Evolutionary conservation across 805 yeast genomes (phyloP).

Genomic region (Debaryomyces castellii): DNA sequence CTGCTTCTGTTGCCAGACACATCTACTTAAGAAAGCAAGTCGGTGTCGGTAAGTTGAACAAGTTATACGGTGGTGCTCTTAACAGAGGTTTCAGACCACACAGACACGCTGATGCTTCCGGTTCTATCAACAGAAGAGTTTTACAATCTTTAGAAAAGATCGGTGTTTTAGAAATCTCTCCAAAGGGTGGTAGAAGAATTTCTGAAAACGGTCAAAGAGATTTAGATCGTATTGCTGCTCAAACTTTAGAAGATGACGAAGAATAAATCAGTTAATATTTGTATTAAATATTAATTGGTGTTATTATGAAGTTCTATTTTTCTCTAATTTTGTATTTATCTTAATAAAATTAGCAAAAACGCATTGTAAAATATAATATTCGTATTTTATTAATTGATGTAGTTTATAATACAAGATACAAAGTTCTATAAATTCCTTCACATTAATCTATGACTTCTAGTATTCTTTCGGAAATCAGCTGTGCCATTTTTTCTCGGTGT

Average conservation of each 20-base stretch:
- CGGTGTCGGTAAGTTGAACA: constrained; percentile 99
- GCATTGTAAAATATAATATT: constrained; percentile 19
- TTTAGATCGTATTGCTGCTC: constrained; percentile 99
- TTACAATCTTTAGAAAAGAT: constrained; percentile 98
- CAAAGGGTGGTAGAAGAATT: constrained; percentile 99
- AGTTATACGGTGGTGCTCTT: constrained; percentile 97
- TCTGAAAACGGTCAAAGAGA: constrained; percentile 99
- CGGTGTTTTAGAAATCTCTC: constrained; percentile 93
- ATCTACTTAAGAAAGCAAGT: constrained; percentile 98
- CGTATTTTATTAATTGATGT: constrained; percentile 1
- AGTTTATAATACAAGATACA: neutral
- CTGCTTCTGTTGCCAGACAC: constrained; percentile 99
- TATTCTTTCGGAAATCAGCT: constrained; percentile 13
- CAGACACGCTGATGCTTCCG: constrained; percentile 98
- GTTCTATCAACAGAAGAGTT: constrained; percentile 98
- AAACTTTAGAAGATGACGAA: constrained; percentile 92
- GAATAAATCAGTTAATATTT: constrained; percentile 24
- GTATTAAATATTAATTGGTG: constrained; percentile 7
- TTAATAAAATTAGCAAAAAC: constrained; percentile 14
- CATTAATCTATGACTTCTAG: neutral
- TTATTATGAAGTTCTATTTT: constrained; percentile 6
- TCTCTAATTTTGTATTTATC: constrained; percentile 12
- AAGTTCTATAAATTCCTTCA: neutral
- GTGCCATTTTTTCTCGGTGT: constrained; percentile 22
- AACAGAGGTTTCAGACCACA: constrained; percentile 99